These are phyloP conservation scores for Vitis hybrid DNA, from an alignment of 177 flowering plant genomes.

Conservation along the genomic window DNA sequence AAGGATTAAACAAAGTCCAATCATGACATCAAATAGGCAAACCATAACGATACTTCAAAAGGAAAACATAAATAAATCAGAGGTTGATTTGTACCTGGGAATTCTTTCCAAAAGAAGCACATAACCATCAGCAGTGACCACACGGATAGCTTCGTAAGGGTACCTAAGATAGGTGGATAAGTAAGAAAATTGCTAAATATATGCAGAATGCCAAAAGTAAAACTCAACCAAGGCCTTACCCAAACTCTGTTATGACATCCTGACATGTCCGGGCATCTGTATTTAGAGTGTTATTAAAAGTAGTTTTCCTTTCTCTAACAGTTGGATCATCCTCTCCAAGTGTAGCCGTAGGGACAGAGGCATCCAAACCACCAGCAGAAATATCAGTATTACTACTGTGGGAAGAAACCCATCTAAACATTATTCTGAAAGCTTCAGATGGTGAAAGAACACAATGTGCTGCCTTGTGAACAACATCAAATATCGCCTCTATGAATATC, in stretches of 20 bases:
- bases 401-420: slow-evolving; percentile 50
- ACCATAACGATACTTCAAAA: neutral
- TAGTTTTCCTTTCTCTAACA: slow-evolving; percentile 55
- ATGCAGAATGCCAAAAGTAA: slow-evolving; percentile 1
- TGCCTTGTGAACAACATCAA: slow-evolving; percentile 79
- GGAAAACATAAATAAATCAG: neutral
- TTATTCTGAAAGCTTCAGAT: slow-evolving; percentile 34
- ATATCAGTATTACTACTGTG: slow-evolving; percentile 13
- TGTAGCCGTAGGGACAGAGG: slow-evolving; percentile 50
- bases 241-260: slow-evolving; percentile 97
- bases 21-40: neutral
- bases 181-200: slow-evolving; percentile 10
- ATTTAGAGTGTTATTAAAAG: slow-evolving; percentile 53
- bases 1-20: slow-evolving; percentile 5
- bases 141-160: slow-evolving; percentile 94
- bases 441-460: slow-evolving; percentile 80
- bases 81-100: slow-evolving; percentile 60
- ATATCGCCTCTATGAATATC: slow-evolving; percentile 76
- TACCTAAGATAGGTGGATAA: slow-evolving; percentile 47
- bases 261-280: slow-evolving; percentile 92
- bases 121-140: slow-evolving; percentile 92
- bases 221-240: slow-evolving; percentile 47
- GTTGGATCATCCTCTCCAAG: slow-evolving; percentile 76
- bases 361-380: slow-evolving; percentile 21
- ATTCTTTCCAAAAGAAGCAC: slow-evolving; percentile 93